phyloP scores from a whole-genome alignment of 2,329 filamentous ascomycete species.

The Alternaria sp. region DNA sequence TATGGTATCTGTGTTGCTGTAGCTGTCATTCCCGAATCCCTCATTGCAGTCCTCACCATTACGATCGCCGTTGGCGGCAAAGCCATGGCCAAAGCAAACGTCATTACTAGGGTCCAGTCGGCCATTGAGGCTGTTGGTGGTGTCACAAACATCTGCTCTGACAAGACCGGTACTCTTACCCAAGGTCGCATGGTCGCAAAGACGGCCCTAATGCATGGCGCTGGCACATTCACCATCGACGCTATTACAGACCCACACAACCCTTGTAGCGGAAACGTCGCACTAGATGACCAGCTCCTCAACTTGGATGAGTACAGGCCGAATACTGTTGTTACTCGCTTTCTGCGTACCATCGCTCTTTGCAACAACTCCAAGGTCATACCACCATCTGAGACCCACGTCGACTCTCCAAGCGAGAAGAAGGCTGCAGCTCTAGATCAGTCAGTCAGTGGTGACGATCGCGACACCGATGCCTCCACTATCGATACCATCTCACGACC shows the following conservation, averaged over 20 bases:
- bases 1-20: conserved; percentile 60
- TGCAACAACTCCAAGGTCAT: conserved; percentile 52
- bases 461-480: conserved; percentile 44
- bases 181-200: conserved; percentile 54
- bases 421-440: conserved; percentile 51
- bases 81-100: conserved; percentile 53
- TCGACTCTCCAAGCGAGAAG: conserved; percentile 62
- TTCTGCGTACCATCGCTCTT: conserved; percentile 50
- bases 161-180: conserved; percentile 53
- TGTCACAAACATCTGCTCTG: conserved; percentile 54
- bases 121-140: conserved; percentile 54
- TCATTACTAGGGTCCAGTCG: conserved; percentile 52
- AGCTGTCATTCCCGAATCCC: conserved; percentile 59
- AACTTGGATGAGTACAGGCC: conserved; percentile 35
- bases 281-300: conserved; percentile 40
- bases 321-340: conserved; percentile 33
- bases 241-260: conserved; percentile 49
- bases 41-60: conserved; percentile 73
- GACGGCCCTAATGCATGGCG: conserved; percentile 49
- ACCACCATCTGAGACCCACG: conserved; percentile 26
- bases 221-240: conserved; percentile 45
- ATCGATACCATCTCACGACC: conserved; percentile 43
- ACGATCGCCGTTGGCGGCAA: conserved; percentile 63
- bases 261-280: conserved; percentile 46
- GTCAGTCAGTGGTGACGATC: conserved; percentile 37